Conservation (phyloP, 2,329 filamentous ascomycete species). For the Mycocentrospora acerina region DNA sequence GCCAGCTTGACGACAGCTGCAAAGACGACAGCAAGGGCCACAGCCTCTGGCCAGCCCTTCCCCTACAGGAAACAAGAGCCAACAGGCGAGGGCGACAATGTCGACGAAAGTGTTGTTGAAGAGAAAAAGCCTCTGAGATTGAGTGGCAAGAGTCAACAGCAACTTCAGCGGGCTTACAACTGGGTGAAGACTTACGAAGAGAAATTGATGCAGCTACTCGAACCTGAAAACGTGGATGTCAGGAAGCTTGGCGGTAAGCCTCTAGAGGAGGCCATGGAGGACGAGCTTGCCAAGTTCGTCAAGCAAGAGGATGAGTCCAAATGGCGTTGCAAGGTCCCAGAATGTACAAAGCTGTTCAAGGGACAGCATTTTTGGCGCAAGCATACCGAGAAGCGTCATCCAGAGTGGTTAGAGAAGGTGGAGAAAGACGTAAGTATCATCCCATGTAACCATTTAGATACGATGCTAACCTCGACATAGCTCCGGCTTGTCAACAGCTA, state of each 20-base stretch:
- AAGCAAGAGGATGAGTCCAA: slow-evolving; percentile 98
- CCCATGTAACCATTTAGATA: background rate
- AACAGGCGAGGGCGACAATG: slow-evolving; percentile 65
- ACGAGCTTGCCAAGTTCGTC: slow-evolving; percentile 82
- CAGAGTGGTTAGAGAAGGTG: slow-evolving; percentile 79
- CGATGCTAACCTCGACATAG: slow-evolving; percentile 48
- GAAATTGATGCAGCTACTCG: slow-evolving; percentile 88
- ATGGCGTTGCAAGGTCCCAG: slow-evolving; percentile 93
- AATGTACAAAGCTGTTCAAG: slow-evolving; percentile 96
- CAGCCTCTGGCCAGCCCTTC: slow-evolving; percentile 78
- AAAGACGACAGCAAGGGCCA: slow-evolving; percentile 82
- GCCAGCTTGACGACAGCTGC: slow-evolving; percentile 81
- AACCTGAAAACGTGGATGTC: slow-evolving; percentile 83
- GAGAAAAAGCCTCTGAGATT: slow-evolving; percentile 69
- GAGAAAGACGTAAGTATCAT: slow-evolving; percentile 72
- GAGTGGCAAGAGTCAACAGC: slow-evolving; percentile 79
- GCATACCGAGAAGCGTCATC: slow-evolving; percentile 93
- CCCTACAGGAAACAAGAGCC: slow-evolving; percentile 74
- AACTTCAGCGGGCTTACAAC: slow-evolving; percentile 91
- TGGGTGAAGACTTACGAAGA: slow-evolving; percentile 99
- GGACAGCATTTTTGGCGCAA: slow-evolving; percentile 97
- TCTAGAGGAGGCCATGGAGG: slow-evolving; percentile 80
- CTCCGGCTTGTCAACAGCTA: slow-evolving; percentile 91
- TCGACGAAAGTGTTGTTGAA: slow-evolving; percentile 66
- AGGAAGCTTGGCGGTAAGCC: slow-evolving; percentile 88